phyloP scores from a whole-genome alignment of 192 early-diverging fungal genomes.

The Coemansia umbellata region DNA sequence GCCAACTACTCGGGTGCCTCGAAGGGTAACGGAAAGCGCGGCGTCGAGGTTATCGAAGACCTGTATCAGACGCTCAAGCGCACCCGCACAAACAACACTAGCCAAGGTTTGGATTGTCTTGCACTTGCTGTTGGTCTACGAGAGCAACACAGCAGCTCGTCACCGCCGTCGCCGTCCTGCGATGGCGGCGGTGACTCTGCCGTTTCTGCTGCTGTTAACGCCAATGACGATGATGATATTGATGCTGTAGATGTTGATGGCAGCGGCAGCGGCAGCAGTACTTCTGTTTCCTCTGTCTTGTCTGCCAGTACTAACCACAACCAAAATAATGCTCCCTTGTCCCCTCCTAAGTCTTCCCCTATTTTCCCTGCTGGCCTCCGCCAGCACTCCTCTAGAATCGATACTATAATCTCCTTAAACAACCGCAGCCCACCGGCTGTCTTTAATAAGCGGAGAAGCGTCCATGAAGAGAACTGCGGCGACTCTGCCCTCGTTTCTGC shows the following conservation, averaged over 20 bases:
- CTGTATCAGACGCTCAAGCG: slow-evolving; percentile 49
- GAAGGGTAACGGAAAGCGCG: slow-evolving; percentile 25
- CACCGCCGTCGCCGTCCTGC: slow-evolving; percentile 15
- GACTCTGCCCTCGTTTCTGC: not conserved
- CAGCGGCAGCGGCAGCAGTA: too few species aligned
- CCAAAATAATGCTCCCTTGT: slow-evolving; percentile 1
- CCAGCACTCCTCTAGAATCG: not conserved
- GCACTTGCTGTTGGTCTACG: slow-evolving; percentile 49
- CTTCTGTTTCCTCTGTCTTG: slow-evolving; percentile 1
- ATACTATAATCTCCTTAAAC: not conserved
- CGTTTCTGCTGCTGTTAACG: too few species aligned
- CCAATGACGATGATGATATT: too few species aligned
- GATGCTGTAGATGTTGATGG: not conserved
- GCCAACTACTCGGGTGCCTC: slow-evolving; percentile 6
- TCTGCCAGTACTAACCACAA: slow-evolving; percentile 5
- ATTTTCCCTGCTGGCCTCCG: not conserved
- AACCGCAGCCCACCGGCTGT: not conserved
- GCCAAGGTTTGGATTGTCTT: slow-evolving; percentile 56
- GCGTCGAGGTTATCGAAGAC: slow-evolving; percentile 46
- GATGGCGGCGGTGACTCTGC: too few species aligned
- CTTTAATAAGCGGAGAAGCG: not conserved
- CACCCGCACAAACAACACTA: slow-evolving; percentile 35
- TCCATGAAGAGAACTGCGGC: not conserved
- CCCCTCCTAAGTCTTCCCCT: slow-evolving; percentile 4
- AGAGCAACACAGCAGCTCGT: slow-evolving; percentile 38